These are phyloP conservation scores for Sarocladiaceae sp. DNA, from an alignment of 2,329 filamentous ascomycete genomes.

Conservation along the genomic window DNA sequence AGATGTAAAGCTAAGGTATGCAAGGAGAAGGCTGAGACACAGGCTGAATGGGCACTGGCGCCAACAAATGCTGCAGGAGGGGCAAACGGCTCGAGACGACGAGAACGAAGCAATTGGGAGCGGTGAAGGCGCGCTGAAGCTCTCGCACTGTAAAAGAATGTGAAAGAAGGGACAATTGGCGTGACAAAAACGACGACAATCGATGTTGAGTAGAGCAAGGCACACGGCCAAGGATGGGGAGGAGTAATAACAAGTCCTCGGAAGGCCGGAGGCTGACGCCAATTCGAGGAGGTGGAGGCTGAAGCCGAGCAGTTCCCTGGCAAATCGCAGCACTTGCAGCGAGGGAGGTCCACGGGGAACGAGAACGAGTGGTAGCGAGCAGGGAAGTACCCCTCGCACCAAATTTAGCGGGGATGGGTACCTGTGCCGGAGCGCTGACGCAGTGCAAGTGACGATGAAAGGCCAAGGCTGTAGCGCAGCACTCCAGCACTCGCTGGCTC, in stretches of 20 bases:
- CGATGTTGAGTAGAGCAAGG: background rate
- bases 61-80: background rate
- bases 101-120: background rate
- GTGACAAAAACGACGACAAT: background rate
- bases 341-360: too few relatives aligned
- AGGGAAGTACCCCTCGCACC: background rate
- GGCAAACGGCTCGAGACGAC: background rate
- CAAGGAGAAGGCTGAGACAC: constrained; percentile 10
- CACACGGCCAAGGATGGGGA: background rate
- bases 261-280: background rate
- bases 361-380: background rate
- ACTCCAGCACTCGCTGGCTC: background rate
- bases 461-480: background rate
- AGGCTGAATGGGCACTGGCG: background rate
- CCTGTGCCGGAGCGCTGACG: background rate
- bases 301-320: background rate
- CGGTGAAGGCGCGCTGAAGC: background rate
- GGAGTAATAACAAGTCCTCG: background rate
- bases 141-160: background rate
- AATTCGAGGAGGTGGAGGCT: background rate
- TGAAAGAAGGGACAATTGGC: background rate
- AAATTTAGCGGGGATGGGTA: background rate
- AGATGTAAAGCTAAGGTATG: constrained; percentile 8
- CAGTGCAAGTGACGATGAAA: constrained; percentile 5
- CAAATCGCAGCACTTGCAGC: too few relatives aligned